A percentile compares a stretch with the other conserved stretches of the same genome.
phyloP scores from a whole-genome alignment of 2,329 filamentous ascomycete genomes.

The Thermoascus crustaceus region DNA sequence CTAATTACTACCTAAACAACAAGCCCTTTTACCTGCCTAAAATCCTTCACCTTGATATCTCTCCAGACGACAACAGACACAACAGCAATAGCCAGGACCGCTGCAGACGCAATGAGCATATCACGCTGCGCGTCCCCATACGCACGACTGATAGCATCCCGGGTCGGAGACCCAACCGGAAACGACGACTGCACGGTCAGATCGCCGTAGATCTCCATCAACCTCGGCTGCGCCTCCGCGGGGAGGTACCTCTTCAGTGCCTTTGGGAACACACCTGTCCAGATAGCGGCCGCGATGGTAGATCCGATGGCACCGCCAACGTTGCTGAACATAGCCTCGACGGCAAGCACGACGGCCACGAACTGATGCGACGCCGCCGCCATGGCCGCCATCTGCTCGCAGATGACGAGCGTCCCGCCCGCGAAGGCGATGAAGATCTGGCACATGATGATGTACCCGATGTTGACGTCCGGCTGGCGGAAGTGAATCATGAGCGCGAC shows the following conservation, averaged over 20 bases:
- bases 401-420: conserved; percentile 44
- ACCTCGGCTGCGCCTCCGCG: conserved; percentile 14
- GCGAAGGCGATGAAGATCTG: conserved; percentile 48
- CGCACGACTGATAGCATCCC: conserved; percentile 36
- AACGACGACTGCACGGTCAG: conserved; percentile 37
- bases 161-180: conserved; percentile 27
- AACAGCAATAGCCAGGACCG: conserved; percentile 10
- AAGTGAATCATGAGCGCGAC: conserved; percentile 47
- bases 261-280: conserved; percentile 45
- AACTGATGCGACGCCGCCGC: conserved; percentile 44
- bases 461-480: conserved; percentile 37
- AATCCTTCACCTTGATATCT: conserved; percentile 15
- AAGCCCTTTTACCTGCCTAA: conserved; percentile 12
- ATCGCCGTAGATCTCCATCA: conserved; percentile 34
- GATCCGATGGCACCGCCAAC: conserved; percentile 46
- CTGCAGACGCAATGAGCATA: conserved; percentile 27
- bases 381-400: conserved; percentile 47
- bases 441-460: conserved; percentile 47
- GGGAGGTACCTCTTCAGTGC: conserved; percentile 38
- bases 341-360: conserved; percentile 45
- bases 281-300: conserved; percentile 50
- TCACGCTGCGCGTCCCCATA: conserved; percentile 40
- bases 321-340: conserved; percentile 45
- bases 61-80: conserved; percentile 12
- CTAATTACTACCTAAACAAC: conserved; percentile 10